These are phyloP conservation scores for Aureobasidium uvarum DNA, from an alignment of 2,329 filamentous ascomycete species.

Conservation along the genomic window DNA sequence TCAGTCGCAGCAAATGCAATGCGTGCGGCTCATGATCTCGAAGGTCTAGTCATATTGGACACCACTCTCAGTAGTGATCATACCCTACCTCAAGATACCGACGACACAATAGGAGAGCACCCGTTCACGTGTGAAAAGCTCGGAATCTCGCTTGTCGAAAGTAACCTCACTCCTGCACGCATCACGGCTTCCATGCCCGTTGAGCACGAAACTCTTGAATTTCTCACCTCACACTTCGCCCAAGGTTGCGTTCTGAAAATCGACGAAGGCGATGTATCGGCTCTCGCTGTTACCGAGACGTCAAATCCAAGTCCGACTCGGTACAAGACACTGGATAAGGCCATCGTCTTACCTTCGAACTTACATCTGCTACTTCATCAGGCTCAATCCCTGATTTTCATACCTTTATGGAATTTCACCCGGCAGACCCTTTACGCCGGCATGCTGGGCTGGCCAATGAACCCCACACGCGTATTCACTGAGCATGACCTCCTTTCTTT, in stretches of 20 bases:
- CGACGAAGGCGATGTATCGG: not conserved
- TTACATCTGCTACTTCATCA: not conserved
- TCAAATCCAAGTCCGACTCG: accelerated
- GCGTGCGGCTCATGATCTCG: not conserved
- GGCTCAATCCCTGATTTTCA: constrained; percentile 47
- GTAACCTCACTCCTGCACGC: not conserved
- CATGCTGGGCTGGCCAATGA: constrained; percentile 45
- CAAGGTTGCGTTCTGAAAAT: not conserved
- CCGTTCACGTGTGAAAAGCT: not conserved
- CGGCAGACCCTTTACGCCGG: constrained; percentile 45
- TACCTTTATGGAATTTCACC: constrained; percentile 50
- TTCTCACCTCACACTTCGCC: not conserved
- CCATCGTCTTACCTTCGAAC: not conserved
- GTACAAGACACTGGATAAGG: not conserved
- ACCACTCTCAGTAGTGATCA: not conserved
- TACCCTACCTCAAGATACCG: not conserved
- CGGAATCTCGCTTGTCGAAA: not conserved
- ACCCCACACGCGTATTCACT: constrained; percentile 38
- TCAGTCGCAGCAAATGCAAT: not conserved
- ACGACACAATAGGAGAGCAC: not conserved
- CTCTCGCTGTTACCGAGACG: not conserved
- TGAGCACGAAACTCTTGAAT: not conserved
- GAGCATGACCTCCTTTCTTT: constrained; percentile 1
- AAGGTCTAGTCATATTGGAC: not conserved
- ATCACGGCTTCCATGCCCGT: not conserved